These are phyloP conservation scores for Ettlia oleoabundans DNA, from an alignment of 139 green algal species.

Conservation along the genomic window DNA sequence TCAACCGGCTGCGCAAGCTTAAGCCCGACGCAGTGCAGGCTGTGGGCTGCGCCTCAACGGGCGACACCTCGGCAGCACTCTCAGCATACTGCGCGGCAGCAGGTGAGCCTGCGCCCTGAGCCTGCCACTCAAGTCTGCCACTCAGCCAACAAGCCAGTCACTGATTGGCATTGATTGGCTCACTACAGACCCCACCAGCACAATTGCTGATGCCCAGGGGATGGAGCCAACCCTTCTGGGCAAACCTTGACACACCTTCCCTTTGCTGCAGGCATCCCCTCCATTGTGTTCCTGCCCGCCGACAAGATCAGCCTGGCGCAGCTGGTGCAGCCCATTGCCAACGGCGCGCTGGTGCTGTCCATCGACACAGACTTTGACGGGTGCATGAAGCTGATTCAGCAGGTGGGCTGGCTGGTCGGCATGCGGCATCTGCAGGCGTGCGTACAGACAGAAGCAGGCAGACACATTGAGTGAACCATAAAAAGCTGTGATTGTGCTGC, in stretches of 20 bases:
- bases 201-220: no score
- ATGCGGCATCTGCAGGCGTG: constrained; percentile 68
- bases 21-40: constrained; percentile 87
- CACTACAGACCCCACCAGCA: neutral
- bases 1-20: constrained; percentile 90
- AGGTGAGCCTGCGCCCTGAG: neutral
- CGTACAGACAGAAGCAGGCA: no score
- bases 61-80: constrained; percentile 97
- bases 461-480: no score
- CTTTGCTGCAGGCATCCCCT: constrained; percentile 88
- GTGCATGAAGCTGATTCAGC: constrained; percentile 98
- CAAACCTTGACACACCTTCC: neutral
- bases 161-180: no score
- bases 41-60: constrained; percentile 98
- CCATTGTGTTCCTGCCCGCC: constrained; percentile 98
- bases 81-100: constrained; percentile 96
- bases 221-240: neutral
- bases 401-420: constrained; percentile 56
- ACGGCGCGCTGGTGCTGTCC: constrained; percentile 95
- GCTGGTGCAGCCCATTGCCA: constrained; percentile 99
- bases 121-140: no score
- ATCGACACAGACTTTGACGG: constrained; percentile 99
- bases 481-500: no score
- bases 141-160: neutral
- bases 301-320: constrained; percentile 99